Evolutionary conservation across 306 rosid genomes (phyloP).

Genomic region (Pyrus pyrifolia): DNA sequence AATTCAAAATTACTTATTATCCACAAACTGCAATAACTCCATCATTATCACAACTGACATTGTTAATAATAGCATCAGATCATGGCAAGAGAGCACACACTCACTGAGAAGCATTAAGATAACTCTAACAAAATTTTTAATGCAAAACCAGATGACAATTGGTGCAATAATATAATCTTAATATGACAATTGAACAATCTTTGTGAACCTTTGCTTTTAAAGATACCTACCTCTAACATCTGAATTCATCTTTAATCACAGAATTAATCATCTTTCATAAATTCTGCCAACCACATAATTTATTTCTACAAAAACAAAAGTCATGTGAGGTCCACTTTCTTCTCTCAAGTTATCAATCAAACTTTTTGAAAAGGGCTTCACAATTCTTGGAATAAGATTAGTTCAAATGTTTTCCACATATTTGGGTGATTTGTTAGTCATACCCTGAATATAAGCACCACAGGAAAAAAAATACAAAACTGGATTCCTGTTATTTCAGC

Average conservation of each 20-base stretch:
- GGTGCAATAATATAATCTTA: neutral
- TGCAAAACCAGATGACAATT: neutral
- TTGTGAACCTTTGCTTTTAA: neutral
- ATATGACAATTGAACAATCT: neutral
- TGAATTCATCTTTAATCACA: neutral
- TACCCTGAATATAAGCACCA: neutral
- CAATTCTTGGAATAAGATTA: neutral
- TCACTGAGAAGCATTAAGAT: neutral
- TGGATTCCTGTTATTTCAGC: neutral
- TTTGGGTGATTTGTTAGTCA: neutral
- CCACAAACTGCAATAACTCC: neutral
- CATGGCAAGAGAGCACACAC: neutral
- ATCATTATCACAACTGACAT: neutral
- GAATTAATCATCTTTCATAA: neutral
- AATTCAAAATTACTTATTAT: neutral
- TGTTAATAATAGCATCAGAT: neutral
- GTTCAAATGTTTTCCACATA: neutral
- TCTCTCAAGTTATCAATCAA: neutral
- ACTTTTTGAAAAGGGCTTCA: neutral
- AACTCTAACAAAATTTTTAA: neutral
- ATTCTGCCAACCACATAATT: neutral
- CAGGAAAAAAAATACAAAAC: neutral
- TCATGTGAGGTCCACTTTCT: neutral
- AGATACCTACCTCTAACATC: neutral
- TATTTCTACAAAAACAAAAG: neutral